Evolutionary conservation across 495 filamentous ascomycete genomes (phyloP), one percentile per base, ranked within the genome.

Genomic region (Achaetomiella virescens): DNA sequence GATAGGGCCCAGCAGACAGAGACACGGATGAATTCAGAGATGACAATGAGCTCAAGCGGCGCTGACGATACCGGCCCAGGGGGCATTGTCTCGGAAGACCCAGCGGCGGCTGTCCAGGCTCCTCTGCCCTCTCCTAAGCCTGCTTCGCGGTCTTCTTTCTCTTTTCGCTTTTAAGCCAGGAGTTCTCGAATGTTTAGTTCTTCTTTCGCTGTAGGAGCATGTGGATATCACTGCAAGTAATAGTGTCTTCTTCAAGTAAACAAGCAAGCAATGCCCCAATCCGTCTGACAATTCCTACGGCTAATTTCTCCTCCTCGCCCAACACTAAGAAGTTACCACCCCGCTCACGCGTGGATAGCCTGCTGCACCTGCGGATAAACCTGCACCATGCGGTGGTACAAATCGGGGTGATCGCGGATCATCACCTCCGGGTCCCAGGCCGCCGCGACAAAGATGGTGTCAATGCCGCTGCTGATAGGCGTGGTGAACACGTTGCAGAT

Each of bases 351-450:
- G 48, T 71, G 67, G 21, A 78, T 76, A 14, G 73, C 74, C 52
- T 70, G 58, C 72, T 95, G 89, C 10, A 96, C 86, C 47, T 87
- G 81, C 11, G 91, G 90, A 70, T 95, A 96, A 33, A 95, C 81
- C 48, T 72, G 62, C 3, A 95, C 76, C 79, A 96, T 86, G 56
- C 78, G 73, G 20, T 82, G 67, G 60, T 89, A 96, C 52, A 97
- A 70, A 53, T 91, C 89, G 0, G 84, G 84, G 68, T 95, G 90
- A 50, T 95, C 85, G 20, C 81, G 75, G 65, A 89, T 87, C 76
- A 96, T 70, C 9, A 90, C 87, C 67, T 92, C 83, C 1, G 91
- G 90, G 63, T 95, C 88, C 86, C 89, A 95, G 0, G 89, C 92
- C 66, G 84, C 82, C 6, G 89, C 89, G 10, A 91, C 88, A 63